phyloP scores from a whole-genome alignment of 2,329 filamentous ascomycete genomes.

The Xylariales sp. region DNA sequence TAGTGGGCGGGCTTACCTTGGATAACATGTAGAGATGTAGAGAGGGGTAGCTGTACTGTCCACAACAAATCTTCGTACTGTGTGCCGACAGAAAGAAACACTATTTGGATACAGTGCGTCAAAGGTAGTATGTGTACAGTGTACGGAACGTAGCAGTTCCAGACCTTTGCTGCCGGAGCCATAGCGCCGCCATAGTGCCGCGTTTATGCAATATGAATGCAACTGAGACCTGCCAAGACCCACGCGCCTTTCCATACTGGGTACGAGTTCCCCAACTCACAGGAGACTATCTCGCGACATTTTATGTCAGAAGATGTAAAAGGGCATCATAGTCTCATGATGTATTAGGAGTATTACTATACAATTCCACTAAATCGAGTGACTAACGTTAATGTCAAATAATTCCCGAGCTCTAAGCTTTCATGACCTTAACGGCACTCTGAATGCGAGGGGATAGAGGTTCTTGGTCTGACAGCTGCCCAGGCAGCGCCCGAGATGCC shows the following conservation, averaged over 20 bases:
- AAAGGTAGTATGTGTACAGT: neutral
- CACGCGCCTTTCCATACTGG: conserved; percentile 16
- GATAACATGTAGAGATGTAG: neutral
- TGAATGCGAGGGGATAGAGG: neutral
- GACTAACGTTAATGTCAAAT: too few species aligned
- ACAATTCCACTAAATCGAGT: neutral
- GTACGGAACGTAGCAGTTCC: neutral
- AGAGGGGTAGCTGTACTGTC: conserved; percentile 3
- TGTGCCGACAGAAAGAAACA: neutral
- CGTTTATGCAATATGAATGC: conserved; percentile 30
- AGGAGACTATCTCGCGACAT: conserved; percentile 16
- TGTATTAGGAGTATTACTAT: too few species aligned
- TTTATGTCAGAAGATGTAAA: neutral
- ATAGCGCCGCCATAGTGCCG: conserved; percentile 25
- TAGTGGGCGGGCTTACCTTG: conserved; percentile 4
- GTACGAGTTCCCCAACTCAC: conserved; percentile 16
- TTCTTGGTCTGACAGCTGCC: conserved; percentile 2
- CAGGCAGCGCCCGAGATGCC: neutral
- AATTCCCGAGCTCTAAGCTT: neutral
- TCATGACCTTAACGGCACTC: neutral
- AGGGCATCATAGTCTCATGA: neutral
- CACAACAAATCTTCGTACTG: neutral
- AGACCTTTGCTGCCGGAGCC: conserved; percentile 3
- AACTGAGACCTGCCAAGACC: conserved; percentile 18
- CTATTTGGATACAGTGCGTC: neutral